Conservation (phyloP, 805 yeast species). For the Scheffersomyces amazonensis region DNA sequence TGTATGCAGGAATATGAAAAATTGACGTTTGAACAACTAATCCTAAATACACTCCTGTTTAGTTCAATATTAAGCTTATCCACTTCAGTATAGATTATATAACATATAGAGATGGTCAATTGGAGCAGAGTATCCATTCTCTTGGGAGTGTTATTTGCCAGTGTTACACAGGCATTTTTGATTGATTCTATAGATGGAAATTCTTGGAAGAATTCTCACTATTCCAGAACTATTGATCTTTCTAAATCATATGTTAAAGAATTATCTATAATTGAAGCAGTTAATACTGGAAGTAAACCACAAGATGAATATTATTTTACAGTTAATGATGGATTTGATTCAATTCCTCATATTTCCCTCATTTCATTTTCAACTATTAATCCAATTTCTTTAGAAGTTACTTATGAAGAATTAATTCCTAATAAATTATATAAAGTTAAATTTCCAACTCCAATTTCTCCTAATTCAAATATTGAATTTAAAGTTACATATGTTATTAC, state of each 20-base stretch:
- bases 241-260: conserved; percentile 65
- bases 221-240: conserved; percentile 61
- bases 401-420: conserved; percentile 13
- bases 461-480: conserved; percentile 52
- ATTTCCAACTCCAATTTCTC: conserved; percentile 66
- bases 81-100: no score
- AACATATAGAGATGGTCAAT: background rate
- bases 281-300: conserved; percentile 58
- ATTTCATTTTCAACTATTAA: conserved; percentile 30
- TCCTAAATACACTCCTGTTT: no score
- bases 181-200: background rate
- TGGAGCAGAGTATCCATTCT: background rate
- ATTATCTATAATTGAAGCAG: conserved; percentile 49
- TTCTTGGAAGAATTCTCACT: conserved; percentile 56
- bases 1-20: no score
- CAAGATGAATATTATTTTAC: conserved; percentile 55
- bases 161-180: background rate
- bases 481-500: conserved; percentile 48
- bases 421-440: conserved; percentile 38
- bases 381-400: conserved; percentile 11
- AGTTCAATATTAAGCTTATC: no score
- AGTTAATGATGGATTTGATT: conserved; percentile 48
- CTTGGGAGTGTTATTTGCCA: background rate
- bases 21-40: no score
- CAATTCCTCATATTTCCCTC: conserved; percentile 39